These are phyloP conservation scores for Metschnikowia hibisci DNA, from an alignment of 805 yeast species.

Conservation along the genomic window DNA sequence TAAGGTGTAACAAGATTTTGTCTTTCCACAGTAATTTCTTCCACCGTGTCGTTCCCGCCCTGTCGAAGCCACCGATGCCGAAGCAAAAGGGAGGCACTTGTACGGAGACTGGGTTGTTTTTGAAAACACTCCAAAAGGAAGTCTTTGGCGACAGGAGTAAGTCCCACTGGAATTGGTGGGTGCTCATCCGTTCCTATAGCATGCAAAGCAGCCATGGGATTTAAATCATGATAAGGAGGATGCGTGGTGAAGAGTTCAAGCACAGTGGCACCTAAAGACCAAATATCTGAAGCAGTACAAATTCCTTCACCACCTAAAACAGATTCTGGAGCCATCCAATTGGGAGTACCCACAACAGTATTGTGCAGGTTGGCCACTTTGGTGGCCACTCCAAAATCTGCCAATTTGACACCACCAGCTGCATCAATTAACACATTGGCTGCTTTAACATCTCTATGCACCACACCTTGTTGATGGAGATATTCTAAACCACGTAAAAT, in stretches of 20 bases:
- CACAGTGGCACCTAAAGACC: conserved; percentile 95
- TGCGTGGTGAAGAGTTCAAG: conserved; percentile 80
- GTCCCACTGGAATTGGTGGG: conserved; percentile 61
- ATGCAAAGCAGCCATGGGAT: conserved; percentile 76
- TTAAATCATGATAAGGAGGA: conserved; percentile 80
- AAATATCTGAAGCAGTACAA: conserved; percentile 82
- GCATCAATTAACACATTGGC: conserved; percentile 20
- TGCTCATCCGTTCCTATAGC: conserved; percentile 74
- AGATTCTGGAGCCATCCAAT: conserved; percentile 99
- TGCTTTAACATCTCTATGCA: conserved; percentile 78
- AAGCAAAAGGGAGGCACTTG: conserved; percentile 51
- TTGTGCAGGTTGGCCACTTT: conserved; percentile 29
- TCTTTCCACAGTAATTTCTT: neutral
- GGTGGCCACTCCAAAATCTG: conserved; percentile 84
- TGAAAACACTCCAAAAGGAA: conserved; percentile 67
- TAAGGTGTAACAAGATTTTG: conserved; percentile 1
- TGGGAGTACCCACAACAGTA: conserved; percentile 78
- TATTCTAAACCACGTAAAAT: conserved; percentile 54
- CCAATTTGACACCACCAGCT: conserved; percentile 18
- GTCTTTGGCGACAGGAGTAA: conserved; percentile 45
- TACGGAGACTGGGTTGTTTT: conserved; percentile 59
- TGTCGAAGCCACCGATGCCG: conserved; percentile 57
- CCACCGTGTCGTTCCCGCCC: neutral
- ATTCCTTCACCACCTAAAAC: conserved; percentile 76
- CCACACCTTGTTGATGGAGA: conserved; percentile 67